phyloP scores from a whole-genome alignment of 139 green algal genomes.

The Chlamydomonas sp. region DNA sequence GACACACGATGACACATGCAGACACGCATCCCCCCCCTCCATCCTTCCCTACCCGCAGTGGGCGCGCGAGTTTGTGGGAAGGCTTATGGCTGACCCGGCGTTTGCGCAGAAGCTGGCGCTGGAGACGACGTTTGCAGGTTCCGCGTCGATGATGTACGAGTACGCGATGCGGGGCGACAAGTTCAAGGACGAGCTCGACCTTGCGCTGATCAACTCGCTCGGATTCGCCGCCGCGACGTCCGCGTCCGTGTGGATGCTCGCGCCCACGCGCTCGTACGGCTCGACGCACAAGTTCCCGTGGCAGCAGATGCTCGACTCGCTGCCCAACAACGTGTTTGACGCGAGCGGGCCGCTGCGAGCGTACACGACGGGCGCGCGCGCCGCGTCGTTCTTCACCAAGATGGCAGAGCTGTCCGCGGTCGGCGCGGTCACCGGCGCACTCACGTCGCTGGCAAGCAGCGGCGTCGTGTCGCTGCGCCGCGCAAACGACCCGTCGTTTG shows the following conservation, averaged over 20 bases:
- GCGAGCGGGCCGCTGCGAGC: slow-evolving; percentile 65
- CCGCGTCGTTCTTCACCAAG: slow-evolving; percentile 70
- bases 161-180: slow-evolving; percentile 37
- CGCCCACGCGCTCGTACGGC: slow-evolving; percentile 74
- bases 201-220: slow-evolving; percentile 80
- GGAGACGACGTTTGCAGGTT: slow-evolving; percentile 76
- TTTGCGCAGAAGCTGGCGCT: slow-evolving; percentile 91
- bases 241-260: slow-evolving; percentile 77
- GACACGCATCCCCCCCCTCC: too few species aligned
- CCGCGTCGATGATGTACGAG: slow-evolving; percentile 69
- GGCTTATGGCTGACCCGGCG: slow-evolving; percentile 92
- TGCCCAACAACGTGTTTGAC: slow-evolving; percentile 64
- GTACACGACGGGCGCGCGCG: slow-evolving; percentile 60
- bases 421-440: slow-evolving; percentile 56
- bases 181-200: slow-evolving; percentile 74
- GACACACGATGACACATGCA: too few species aligned
- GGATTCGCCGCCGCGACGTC: slow-evolving; percentile 72
- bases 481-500: slow-evolving; percentile 48
- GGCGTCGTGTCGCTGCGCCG: slow-evolving; percentile 39
- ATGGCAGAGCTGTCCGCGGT: slow-evolving; percentile 80
- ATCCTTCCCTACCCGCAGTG: too few species aligned
- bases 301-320: slow-evolving; percentile 65
- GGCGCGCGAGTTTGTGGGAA: slow-evolving; percentile 82
- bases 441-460: slow-evolving; percentile 40
- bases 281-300: slow-evolving; percentile 67